These are phyloP conservation scores for Boletus semigastroideus DNA, from an alignment of 1,284 basidiomycete species.

Conservation along the genomic window DNA sequence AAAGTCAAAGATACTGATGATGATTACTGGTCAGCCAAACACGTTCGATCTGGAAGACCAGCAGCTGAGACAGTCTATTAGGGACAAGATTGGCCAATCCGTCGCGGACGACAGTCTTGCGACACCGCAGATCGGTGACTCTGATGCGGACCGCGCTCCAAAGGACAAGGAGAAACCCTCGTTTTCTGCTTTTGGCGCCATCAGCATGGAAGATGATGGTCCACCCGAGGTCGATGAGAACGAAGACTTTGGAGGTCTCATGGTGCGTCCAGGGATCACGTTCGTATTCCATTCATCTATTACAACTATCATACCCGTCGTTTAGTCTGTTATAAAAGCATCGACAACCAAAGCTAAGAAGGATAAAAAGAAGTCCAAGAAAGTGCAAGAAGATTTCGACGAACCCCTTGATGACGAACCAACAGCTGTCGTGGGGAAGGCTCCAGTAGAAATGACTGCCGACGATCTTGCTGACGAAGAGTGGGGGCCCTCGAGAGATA, in stretches of 20 bases:
- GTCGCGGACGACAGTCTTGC: conserved; percentile 44
- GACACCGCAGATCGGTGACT: conserved; percentile 38
- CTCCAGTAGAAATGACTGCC: conserved; percentile 52
- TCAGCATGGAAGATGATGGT: conserved; percentile 46
- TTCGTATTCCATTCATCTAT: not conserved
- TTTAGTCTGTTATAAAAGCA: conserved; percentile 58
- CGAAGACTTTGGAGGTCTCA: conserved; percentile 78
- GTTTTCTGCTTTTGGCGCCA: conserved; percentile 54
- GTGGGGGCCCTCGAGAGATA: conserved; percentile 59
- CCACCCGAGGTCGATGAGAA: conserved; percentile 62
- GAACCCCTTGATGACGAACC: conserved; percentile 34
- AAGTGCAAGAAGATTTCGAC: conserved; percentile 35
- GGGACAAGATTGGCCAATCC: conserved; percentile 70
- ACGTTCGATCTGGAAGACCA: conserved; percentile 16
- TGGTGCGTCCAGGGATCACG: conserved; percentile 55
- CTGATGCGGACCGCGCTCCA: conserved; percentile 41
- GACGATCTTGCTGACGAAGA: conserved; percentile 70
- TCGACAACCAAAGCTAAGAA: conserved; percentile 55
- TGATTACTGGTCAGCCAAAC: conserved; percentile 69
- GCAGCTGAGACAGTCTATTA: conserved; percentile 32
- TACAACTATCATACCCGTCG: conserved; percentile 2
- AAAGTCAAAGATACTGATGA: conserved; percentile 84
- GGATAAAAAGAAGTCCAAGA: conserved; percentile 65
- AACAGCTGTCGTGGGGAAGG: conserved; percentile 38
- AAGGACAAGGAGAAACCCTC: conserved; percentile 33